phyloP scores from a whole-genome alignment of 1,284 basidiomycete species.

The Heterobasidion irregulare region DNA sequence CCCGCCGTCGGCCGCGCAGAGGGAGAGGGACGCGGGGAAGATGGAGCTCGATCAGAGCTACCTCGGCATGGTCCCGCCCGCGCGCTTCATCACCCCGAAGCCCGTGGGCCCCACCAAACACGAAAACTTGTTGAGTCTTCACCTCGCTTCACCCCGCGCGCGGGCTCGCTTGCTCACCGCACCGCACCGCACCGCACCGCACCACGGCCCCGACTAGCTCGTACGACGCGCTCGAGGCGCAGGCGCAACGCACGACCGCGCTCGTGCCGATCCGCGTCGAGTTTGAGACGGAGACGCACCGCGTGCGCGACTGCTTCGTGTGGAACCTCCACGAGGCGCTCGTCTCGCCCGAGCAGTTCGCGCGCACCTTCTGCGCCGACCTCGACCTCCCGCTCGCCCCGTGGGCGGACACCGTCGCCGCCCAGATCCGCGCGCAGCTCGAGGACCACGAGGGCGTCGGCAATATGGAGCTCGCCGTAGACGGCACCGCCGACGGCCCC shows the following conservation, averaged over 20 bases:
- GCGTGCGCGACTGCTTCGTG: conserved; percentile 93
- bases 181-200: no score
- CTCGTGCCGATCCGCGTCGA: conserved; percentile 93
- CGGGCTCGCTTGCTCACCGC: no score
- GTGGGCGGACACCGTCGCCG: conserved; percentile 74
- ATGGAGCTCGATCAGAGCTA: conserved; percentile 80
- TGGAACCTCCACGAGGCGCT: conserved; percentile 88
- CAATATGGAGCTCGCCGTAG: conserved; percentile 40
- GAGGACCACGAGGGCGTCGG: conserved; percentile 83
- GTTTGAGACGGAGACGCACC: conserved; percentile 86
- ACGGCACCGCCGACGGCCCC: conserved; percentile 16
- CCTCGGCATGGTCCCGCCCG: conserved; percentile 80
- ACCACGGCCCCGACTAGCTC: conserved; percentile 41
- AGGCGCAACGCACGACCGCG: conserved; percentile 57
- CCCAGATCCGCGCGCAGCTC: conserved; percentile 84
- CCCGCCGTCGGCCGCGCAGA: conserved; percentile 13
- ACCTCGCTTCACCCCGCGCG: no score
- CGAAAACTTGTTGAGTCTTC: conserved; percentile 35
- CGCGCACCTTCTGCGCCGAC: conserved; percentile 81
- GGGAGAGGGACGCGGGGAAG: conserved; percentile 21
- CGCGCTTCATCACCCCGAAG: conserved; percentile 65
- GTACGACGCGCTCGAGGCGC: conserved; percentile 53
- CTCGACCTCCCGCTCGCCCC: conserved; percentile 65
- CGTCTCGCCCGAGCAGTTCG: conserved; percentile 80
- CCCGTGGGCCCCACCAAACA: conserved; percentile 54